Conservation (phyloP, 345 rosid genomes). For the Excoecaria agallocha region DNA sequence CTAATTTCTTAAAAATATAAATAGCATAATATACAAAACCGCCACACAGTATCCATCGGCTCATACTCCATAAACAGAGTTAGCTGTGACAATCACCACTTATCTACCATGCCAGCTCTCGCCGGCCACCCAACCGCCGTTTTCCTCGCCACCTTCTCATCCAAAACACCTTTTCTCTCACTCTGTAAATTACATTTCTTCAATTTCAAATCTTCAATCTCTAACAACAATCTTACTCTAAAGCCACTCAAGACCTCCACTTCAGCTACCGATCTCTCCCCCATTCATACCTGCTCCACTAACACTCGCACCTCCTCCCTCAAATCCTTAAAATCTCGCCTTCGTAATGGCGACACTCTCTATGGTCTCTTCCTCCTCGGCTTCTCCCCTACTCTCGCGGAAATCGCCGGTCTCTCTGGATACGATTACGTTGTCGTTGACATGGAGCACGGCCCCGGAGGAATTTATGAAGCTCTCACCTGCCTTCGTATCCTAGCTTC, state of each 20-base stretch:
- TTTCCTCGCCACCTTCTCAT: neutral
- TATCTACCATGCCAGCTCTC: conserved; percentile 32
- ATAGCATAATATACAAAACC: too few species aligned
- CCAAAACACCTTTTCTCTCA: conserved; percentile 13
- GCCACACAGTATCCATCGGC: too few species aligned
- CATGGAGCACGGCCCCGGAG: conserved; percentile 97
- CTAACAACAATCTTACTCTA: conserved; percentile 13
- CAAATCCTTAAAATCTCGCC: conserved; percentile 64
- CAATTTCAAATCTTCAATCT: conserved; percentile 28
- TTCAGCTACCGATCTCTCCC: conserved; percentile 32
- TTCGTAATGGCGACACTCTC: conserved; percentile 65
- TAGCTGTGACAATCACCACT: too few species aligned
- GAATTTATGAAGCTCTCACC: conserved; percentile 61
- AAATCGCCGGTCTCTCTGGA: conserved; percentile 78
- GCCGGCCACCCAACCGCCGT: neutral
- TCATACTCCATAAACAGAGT: too few species aligned
- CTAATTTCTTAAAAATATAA: too few species aligned
- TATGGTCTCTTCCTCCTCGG: conserved; percentile 80
- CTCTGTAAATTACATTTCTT: neutral
- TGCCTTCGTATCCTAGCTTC: conserved; percentile 69
- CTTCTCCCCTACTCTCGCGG: conserved; percentile 89
- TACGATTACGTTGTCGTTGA: conserved; percentile 86
- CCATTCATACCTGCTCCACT: conserved; percentile 17
- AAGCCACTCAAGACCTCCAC: conserved; percentile 29
- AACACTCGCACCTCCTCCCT: neutral